Evolutionary conservation across 495 filamentous ascomycete species (phyloP).

Genomic region (Hypoxylon fuscum): DNA sequence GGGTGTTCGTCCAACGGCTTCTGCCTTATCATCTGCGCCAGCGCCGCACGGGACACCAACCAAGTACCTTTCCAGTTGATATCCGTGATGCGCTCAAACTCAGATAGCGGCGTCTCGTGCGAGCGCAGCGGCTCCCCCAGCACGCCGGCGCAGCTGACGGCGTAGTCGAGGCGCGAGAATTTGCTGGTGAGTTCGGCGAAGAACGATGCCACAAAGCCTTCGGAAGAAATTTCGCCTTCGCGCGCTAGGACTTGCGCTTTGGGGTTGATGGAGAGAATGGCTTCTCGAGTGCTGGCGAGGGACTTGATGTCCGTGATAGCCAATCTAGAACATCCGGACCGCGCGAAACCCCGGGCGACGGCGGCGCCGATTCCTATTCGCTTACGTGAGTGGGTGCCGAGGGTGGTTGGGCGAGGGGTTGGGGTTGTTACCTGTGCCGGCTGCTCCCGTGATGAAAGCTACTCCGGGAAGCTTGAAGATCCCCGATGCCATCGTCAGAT

Average conservation of each 20-base stretch:
- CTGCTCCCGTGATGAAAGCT: slow-evolving; percentile 38
- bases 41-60: slow-evolving; percentile 58
- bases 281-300: slow-evolving; percentile 47
- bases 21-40: slow-evolving; percentile 60
- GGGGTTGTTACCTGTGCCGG: slow-evolving; percentile 26
- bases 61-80: slow-evolving; percentile 64
- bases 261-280: slow-evolving; percentile 45
- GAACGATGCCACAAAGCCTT: slow-evolving; percentile 54
- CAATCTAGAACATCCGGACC: slow-evolving; percentile 58
- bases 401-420: neutral
- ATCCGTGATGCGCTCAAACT: slow-evolving; percentile 60
- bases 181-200: slow-evolving; percentile 39
- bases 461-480: slow-evolving; percentile 39
- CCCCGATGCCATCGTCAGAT: slow-evolving; percentile 26
- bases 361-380: slow-evolving; percentile 63
- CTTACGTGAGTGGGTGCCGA: neutral
- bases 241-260: slow-evolving; percentile 42
- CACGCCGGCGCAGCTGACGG: slow-evolving; percentile 59
- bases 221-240: slow-evolving; percentile 54
- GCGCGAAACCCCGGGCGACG: slow-evolving; percentile 59
- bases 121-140: slow-evolving; percentile 22
- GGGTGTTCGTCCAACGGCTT: slow-evolving; percentile 55
- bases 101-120: slow-evolving; percentile 35
- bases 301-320: slow-evolving; percentile 62
- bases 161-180: slow-evolving; percentile 62